phyloP scores from a whole-genome alignment of 2,329 filamentous ascomycete genomes.

The Seiridium cupressi region DNA sequence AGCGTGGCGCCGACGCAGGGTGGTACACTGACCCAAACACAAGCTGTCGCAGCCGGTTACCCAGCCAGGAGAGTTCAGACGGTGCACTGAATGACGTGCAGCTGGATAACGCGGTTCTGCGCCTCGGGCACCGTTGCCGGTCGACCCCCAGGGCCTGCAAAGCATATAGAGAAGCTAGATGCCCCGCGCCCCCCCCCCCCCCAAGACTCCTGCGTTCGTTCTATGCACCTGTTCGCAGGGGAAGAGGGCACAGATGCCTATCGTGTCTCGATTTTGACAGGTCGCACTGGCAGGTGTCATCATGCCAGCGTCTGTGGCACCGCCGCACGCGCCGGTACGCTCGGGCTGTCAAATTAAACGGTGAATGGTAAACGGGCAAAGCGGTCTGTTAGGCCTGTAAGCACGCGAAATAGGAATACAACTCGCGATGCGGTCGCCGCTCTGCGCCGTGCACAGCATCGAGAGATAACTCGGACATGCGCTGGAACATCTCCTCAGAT shows the following conservation, averaged over 20 bases:
- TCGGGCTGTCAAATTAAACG: too few species aligned
- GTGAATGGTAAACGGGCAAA: too few species aligned
- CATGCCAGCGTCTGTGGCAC: neutral
- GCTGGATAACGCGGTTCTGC: neutral
- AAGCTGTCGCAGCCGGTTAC: neutral
- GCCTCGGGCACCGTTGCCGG: neutral
- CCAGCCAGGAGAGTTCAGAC: neutral
- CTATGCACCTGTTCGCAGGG: neutral
- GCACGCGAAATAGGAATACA: too few species aligned
- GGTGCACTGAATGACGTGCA: neutral
- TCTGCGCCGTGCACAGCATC: too few species aligned
- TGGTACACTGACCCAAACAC: neutral
- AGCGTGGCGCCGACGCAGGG: neutral
- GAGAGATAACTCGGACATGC: too few species aligned
- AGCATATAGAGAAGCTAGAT: neutral
- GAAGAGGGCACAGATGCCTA: neutral
- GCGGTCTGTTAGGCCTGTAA: too few species aligned
- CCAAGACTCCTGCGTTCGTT: neutral
- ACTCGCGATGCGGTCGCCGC: too few species aligned
- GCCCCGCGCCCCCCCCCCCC: too few species aligned
- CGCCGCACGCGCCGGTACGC: neutral
- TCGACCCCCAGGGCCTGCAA: neutral
- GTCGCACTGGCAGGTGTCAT: neutral
- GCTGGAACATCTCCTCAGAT: too few species aligned
- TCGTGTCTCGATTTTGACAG: neutral